These are phyloP conservation scores for Termitomyces sp. DNA, from an alignment of 768 basidiomycete genomes.

Conservation along the genomic window DNA sequence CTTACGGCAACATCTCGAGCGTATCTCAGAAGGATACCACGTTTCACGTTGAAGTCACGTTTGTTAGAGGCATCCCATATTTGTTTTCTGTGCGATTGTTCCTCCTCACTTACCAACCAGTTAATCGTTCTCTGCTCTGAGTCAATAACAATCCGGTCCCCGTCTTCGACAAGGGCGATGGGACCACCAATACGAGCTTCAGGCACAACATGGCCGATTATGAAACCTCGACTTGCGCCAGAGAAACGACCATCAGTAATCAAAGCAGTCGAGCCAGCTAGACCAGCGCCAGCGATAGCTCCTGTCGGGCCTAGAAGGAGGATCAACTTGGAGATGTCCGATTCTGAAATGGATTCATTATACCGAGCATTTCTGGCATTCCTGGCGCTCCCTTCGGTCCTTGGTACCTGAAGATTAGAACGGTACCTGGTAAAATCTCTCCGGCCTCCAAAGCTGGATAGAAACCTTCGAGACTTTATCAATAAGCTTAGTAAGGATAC, in stretches of 20 bases:
- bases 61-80: slow-evolving; percentile 72
- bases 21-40: slow-evolving; percentile 76
- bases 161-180: slow-evolving; percentile 82
- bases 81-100: slow-evolving; percentile 52
- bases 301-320: slow-evolving; percentile 59
- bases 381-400: slow-evolving; percentile 91
- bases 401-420: slow-evolving; percentile 82
- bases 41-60: slow-evolving; percentile 56
- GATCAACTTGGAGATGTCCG: not conserved
- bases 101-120: slow-evolving; percentile 69
- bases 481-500: not conserved
- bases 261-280: slow-evolving; percentile 71
- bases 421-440: slow-evolving; percentile 70
- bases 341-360: not conserved
- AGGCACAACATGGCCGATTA: slow-evolving; percentile 53
- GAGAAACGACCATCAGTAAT: slow-evolving; percentile 91
- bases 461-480: slow-evolving; percentile 55
- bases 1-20: slow-evolving; percentile 84
- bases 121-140: slow-evolving; percentile 57
- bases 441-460: slow-evolving; percentile 70
- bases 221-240: slow-evolving; percentile 60
- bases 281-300: slow-evolving; percentile 80
- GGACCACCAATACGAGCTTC: slow-evolving; percentile 78
- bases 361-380: slow-evolving; percentile 74
- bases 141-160: slow-evolving; percentile 76